Evolutionary conservation across 2,329 filamentous ascomycete species (phyloP).

Genomic region (Xylaria sp.): DNA sequence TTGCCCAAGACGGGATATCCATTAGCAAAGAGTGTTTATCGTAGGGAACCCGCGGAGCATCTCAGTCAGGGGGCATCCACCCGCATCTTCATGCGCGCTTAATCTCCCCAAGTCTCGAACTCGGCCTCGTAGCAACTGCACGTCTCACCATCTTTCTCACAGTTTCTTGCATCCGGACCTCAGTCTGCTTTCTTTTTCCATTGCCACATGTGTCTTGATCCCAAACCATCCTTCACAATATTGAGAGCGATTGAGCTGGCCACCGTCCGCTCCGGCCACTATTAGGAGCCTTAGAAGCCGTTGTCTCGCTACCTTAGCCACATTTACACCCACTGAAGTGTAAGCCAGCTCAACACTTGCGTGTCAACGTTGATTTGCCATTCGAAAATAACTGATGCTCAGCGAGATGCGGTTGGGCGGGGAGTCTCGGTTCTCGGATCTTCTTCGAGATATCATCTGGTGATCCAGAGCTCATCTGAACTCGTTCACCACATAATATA

Average conservation of each 20-base stretch:
- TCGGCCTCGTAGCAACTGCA: too few species aligned
- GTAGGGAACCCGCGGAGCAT: background rate
- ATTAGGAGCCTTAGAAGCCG: background rate
- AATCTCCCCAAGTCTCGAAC: background rate
- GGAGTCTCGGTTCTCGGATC: background rate
- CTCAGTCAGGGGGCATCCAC: background rate
- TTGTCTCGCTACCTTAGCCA: background rate
- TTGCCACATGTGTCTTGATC: background rate
- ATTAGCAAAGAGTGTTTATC: too few species aligned
- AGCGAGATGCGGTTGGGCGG: background rate
- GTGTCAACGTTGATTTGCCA: too few species aligned
- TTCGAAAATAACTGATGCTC: background rate
- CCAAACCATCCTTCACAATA: background rate
- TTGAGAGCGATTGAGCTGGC: conserved; percentile 1
- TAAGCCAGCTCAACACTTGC: too few species aligned
- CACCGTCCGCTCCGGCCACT: background rate
- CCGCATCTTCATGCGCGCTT: background rate
- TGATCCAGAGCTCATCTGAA: background rate
- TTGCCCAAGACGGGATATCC: background rate
- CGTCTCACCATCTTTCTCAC: background rate
- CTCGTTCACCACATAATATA: background rate
- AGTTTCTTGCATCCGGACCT: background rate
- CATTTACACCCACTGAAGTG: background rate
- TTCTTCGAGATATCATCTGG: background rate
- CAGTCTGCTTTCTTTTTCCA: background rate